A percentile compares a stretch with the other conserved stretches of the same genome.
Evolutionary conservation across 75 land plant genomes (phyloP).

Genomic region (Azolla pinnata): DNA sequence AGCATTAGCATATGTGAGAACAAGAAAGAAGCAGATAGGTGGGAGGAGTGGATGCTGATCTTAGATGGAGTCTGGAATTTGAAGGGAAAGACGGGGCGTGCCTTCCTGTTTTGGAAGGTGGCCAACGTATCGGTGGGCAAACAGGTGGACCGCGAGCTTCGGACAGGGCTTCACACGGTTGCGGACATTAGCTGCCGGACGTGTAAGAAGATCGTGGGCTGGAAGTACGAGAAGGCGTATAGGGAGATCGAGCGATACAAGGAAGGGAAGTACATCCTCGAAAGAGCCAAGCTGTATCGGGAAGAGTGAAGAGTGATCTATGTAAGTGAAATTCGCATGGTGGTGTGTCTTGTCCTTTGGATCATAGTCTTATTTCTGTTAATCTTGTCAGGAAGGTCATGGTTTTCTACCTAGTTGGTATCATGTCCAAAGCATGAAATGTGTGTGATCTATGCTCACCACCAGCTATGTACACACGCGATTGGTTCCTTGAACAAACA

Average conservation of each 20-base stretch:
- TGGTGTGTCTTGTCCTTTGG: no score
- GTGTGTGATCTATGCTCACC: no score
- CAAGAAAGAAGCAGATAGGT: not conserved
- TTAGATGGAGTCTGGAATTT: not conserved
- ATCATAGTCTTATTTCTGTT: no score
- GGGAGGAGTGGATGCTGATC: not conserved
- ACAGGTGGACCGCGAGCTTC: slow-evolving; percentile 21
- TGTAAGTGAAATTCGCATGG: no score
- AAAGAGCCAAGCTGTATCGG: slow-evolving; percentile 23
- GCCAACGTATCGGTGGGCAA: slow-evolving; percentile 10
- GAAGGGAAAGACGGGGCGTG: slow-evolving; percentile 29
- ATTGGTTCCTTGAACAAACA: no score
- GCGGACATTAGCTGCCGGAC: slow-evolving; percentile 18
- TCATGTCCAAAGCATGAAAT: no score
- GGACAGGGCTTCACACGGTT: slow-evolving; percentile 29
- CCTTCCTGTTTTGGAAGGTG: slow-evolving; percentile 19
- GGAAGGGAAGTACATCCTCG: slow-evolving; percentile 26
- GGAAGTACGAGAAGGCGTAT: slow-evolving; percentile 28
- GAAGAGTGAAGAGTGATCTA: no score
- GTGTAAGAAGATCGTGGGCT: slow-evolving; percentile 18
- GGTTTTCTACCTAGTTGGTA: no score
- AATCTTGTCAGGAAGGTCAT: no score
- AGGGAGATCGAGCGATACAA: slow-evolving; percentile 29
- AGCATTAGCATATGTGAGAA: no score
- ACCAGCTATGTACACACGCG: no score